A percentile compares a stretch with the other conserved stretches of the same genome.
Conservation (phyloP, 495 filamentous ascomycete genomes). For the Penicillium psychrofluorescens region DNA sequence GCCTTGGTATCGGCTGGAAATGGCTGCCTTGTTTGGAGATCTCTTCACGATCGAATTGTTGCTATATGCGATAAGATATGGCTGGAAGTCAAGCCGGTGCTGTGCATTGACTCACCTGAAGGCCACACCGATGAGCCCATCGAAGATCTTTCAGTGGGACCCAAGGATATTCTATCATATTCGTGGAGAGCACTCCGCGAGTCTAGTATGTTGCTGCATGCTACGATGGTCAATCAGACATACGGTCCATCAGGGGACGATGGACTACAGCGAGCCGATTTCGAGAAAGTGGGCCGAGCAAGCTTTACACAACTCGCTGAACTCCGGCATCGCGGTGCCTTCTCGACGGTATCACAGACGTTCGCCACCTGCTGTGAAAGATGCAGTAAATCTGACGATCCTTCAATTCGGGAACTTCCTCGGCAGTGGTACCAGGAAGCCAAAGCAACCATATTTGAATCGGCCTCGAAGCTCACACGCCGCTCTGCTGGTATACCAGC, state of each 20-base stretch:
- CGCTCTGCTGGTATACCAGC: constrained; percentile 88
- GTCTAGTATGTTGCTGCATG: constrained; percentile 54
- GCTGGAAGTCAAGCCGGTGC: constrained; percentile 60
- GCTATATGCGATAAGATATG: constrained; percentile 58
- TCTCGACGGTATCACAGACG: constrained; percentile 84
- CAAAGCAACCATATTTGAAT: constrained; percentile 55
- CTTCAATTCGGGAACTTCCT: constrained; percentile 31
- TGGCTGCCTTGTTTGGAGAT: constrained; percentile 20
- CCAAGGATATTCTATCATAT: constrained; percentile 86
- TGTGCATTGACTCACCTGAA: constrained; percentile 90
- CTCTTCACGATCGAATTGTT: constrained; percentile 50
- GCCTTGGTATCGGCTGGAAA: constrained; percentile 15
- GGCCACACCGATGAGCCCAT: constrained; percentile 70
- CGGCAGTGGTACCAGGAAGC: constrained; percentile 61
- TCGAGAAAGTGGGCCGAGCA: constrained; percentile 53
- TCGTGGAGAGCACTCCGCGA: constrained; percentile 90
- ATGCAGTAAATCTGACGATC: constrained; percentile 46
- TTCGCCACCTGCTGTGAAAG: constrained; percentile 69
- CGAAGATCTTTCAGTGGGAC: constrained; percentile 58
- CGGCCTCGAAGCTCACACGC: constrained; percentile 72
- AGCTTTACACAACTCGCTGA: constrained; percentile 75
- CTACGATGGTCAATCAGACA: constrained; percentile 27
- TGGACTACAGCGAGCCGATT: constrained; percentile 31
- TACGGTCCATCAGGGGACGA: constrained; percentile 26
- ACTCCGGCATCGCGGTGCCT: constrained; percentile 85